phyloP scores from a whole-genome alignment of 352 stramenopile genomes.

The Phytophthora sp. region DNA sequence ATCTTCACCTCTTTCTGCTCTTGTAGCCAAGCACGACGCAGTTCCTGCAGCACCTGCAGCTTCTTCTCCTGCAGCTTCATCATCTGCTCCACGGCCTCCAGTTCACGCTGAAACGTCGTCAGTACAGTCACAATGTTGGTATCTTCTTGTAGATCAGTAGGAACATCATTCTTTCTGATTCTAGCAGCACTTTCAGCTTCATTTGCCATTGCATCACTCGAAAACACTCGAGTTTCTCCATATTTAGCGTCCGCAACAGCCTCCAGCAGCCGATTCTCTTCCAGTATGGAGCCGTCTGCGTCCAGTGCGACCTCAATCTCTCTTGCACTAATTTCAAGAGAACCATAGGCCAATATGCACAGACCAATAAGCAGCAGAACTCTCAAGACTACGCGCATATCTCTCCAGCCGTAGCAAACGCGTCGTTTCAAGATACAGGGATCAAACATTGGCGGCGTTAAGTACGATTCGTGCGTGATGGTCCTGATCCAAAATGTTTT shows the following conservation, averaged over 20 bases:
- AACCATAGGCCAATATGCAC: neutral
- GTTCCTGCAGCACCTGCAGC: slow-evolving; percentile 38
- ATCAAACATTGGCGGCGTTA: too few relatives aligned
- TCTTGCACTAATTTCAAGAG: neutral
- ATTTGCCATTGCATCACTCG: neutral
- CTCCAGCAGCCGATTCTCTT: slow-evolving; percentile 1
- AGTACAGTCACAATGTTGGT: neutral
- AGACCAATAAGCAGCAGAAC: neutral
- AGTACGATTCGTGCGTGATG: slow-evolving; percentile 21
- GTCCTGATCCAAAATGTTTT: slow-evolving; percentile 17
- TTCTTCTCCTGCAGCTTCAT: slow-evolving; percentile 53
- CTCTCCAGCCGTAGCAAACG: neutral
- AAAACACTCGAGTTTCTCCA: neutral
- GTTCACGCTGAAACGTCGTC: slow-evolving; percentile 34
- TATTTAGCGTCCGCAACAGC: neutral
- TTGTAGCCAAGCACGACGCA: slow-evolving; percentile 29
- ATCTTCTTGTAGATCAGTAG: neutral
- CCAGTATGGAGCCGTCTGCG: slow-evolving; percentile 18
- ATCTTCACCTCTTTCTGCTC: slow-evolving; percentile 8
- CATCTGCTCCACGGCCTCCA: slow-evolving; percentile 45
- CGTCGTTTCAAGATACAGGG: slow-evolving; percentile 30
- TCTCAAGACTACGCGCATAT: neutral
- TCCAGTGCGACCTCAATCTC: slow-evolving; percentile 27
- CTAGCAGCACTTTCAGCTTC: neutral
- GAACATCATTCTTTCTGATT: neutral